A percentile compares a stretch with the other conserved stretches of the same genome.
phyloP scores from a whole-genome alignment of 2,329 filamentous ascomycete species.

The Calonectria pseudoreteaudii region DNA sequence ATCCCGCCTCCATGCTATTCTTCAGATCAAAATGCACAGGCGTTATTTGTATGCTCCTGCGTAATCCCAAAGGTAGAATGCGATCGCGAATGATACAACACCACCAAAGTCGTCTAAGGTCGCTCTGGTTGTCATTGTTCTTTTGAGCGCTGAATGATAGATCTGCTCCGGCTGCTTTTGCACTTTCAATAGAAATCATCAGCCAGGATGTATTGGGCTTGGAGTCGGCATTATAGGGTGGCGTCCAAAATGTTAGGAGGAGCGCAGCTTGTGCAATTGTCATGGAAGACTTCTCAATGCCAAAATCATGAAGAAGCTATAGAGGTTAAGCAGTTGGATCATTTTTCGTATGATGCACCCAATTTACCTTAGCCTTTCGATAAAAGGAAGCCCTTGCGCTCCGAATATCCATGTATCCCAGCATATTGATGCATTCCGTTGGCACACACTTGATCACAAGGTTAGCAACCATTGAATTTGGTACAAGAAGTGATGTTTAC shows the following conservation, averaged over 20 bases:
- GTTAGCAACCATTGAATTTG: not conserved
- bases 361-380: conserved; percentile 1
- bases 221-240: not conserved
- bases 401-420: not conserved
- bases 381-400: conserved; percentile 17
- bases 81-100: conserved; percentile 12
- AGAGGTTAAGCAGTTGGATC: not conserved
- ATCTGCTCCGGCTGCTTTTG: not conserved
- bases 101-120: conserved; percentile 7
- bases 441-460: not conserved
- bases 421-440: not conserved
- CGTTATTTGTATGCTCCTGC: conserved; percentile 4
- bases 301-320: conserved; percentile 5
- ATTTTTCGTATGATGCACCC: no score
- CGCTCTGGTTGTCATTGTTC: not conserved
- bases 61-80: not conserved
- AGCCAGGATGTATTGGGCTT: conserved; percentile 12
- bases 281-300: not conserved
- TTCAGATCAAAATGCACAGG: conserved; percentile 8
- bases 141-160: not conserved
- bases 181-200: conserved; percentile 7
- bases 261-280: not conserved
- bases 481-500: not conserved
- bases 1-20: not conserved
- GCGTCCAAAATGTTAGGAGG: conserved; percentile 8